A percentile compares a stretch with the other conserved stretches of the same genome.
phyloP scores from a whole-genome alignment of 768 basidiomycete genomes.

The Agaricus bisporus region DNA sequence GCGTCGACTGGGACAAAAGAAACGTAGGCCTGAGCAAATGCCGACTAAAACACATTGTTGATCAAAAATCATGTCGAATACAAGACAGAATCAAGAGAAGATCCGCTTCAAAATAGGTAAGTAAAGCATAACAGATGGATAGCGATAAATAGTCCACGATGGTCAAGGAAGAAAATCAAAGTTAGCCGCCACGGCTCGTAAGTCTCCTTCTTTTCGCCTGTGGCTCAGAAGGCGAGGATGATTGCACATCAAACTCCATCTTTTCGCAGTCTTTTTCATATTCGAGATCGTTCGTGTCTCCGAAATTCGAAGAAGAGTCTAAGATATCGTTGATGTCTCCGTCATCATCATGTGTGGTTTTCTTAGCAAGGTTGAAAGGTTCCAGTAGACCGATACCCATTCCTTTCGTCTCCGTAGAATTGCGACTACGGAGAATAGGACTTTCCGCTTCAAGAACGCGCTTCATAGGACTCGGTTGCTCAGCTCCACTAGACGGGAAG shows the following conservation, averaged over 20 bases:
- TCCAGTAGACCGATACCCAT: constrained; percentile 50
- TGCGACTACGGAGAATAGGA: constrained; percentile 43
- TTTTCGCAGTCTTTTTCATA: background rate
- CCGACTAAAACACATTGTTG: constrained; percentile 8
- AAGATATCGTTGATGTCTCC: constrained; percentile 26
- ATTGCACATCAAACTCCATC: background rate
- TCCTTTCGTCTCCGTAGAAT: constrained; percentile 30
- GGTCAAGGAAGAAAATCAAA: constrained; percentile 1
- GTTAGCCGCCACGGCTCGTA: constrained; percentile 16
- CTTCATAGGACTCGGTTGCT: constrained; percentile 21
- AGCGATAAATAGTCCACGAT: constrained; percentile 2
- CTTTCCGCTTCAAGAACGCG: constrained; percentile 39
- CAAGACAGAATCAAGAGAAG: constrained; percentile 10
- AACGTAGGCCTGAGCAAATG: constrained; percentile 16
- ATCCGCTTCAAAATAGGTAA: constrained; percentile 10
- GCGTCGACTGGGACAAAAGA: background rate
- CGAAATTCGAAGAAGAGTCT: constrained; percentile 23
- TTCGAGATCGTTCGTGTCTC: constrained; percentile 22
- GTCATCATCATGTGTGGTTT: constrained; percentile 21
- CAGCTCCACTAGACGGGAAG: constrained; percentile 22
- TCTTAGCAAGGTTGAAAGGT: constrained; percentile 44
- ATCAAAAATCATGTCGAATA: background rate
- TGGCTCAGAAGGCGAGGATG: constrained; percentile 21
- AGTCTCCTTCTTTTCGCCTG: constrained; percentile 48
- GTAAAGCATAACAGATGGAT: constrained; percentile 10